Conservation (phyloP, 345 rosid genomes). For the Eucalyptus lansdowneana region DNA sequence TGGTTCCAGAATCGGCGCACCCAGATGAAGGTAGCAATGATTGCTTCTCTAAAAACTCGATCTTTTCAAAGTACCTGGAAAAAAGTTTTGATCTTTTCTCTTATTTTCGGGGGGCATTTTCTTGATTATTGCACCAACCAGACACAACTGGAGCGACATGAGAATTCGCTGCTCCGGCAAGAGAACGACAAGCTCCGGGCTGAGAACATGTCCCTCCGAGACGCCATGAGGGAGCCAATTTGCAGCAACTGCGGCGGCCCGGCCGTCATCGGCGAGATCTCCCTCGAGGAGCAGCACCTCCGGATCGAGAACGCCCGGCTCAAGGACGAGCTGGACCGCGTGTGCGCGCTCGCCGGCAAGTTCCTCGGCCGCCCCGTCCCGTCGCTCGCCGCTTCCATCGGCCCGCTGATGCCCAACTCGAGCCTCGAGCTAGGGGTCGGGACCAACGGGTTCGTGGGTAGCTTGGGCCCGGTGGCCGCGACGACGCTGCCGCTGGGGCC, state of each 20-base stretch:
- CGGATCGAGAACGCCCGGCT: conserved; percentile 78
- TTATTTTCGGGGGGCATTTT: background rate
- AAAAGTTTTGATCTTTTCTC: background rate
- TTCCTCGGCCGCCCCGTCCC: conserved; percentile 78
- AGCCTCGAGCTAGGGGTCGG: conserved; percentile 83
- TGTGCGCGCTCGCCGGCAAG: conserved; percentile 79
- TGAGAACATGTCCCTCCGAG: conserved; percentile 83
- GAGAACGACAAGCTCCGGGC: conserved; percentile 89
- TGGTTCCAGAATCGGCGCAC: conserved; percentile 98
- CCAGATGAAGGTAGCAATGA: conserved; percentile 74
- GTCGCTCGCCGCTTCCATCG: conserved; percentile 15
- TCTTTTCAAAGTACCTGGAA: background rate
- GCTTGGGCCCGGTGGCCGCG: conserved; percentile 15
- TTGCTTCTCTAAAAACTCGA: background rate
- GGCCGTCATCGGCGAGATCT: conserved; percentile 64
- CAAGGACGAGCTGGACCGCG: conserved; percentile 80
- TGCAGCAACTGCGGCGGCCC: conserved; percentile 91
- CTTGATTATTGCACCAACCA: background rate
- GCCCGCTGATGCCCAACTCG: conserved; percentile 49
- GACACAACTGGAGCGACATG: conserved; percentile 91
- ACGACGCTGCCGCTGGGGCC: conserved; percentile 37
- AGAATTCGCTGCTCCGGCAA: conserved; percentile 69
- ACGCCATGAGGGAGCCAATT: conserved; percentile 84
- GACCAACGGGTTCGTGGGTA: conserved; percentile 34
- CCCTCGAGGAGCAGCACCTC: conserved; percentile 85